Evolutionary conservation across 2,329 filamentous ascomycete genomes (phyloP), one percentile per base, ranked within the genome.

Genomic region (Phaeoacremonium minimum): DNA sequence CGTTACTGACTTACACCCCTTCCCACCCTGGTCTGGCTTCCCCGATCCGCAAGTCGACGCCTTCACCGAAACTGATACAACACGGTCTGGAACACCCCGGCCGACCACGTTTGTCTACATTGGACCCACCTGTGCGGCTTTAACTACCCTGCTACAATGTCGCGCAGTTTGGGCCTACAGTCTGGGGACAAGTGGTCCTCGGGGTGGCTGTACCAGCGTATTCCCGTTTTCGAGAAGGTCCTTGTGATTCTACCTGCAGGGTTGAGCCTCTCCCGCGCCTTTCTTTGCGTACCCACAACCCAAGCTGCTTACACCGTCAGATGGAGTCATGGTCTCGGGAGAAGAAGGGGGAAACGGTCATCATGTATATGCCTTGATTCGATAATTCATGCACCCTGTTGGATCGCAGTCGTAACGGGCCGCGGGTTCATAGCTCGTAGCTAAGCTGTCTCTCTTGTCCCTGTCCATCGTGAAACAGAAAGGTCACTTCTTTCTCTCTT

Each of bases 171-270:
- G 28, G 36, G 41, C 41, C 37, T 34, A 35, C 33, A 35, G 34
- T 32, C 37, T 20, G 13, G 30, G 34, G 31, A 37, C 34, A 32
- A 33, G 19, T 26, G 32, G 18, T 16, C n/a, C n/a, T n/a, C n/a
- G n/a, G n/a, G n/a, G 20, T 37, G 34, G 26, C 37, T 40, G 26
- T 17, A 18, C 35, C n/a, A 13, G 4, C 22, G n/a, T n/a, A n/a
- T n/a, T n/a, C n/a, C n/a, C n/a, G n/a, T n/a, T n/a, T 43, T 38
- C 35, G 37, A 38, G 40, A 36, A 40, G 40, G 30, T 20, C 20
- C 16, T 15, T 15, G 20, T 38, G 34, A 33, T n/a, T 34, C 29
- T 32, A 41, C 28, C 34, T 37, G 33, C 40, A 30, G 37, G 15
- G 35, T 37, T 30, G 40, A 34, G 37, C 37, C 35, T 35, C 32